Evolutionary conservation across 345 rosid genomes (phyloP), one percentile per base, ranked within the genome.

Genomic region (Nasturtium officinale): DNA sequence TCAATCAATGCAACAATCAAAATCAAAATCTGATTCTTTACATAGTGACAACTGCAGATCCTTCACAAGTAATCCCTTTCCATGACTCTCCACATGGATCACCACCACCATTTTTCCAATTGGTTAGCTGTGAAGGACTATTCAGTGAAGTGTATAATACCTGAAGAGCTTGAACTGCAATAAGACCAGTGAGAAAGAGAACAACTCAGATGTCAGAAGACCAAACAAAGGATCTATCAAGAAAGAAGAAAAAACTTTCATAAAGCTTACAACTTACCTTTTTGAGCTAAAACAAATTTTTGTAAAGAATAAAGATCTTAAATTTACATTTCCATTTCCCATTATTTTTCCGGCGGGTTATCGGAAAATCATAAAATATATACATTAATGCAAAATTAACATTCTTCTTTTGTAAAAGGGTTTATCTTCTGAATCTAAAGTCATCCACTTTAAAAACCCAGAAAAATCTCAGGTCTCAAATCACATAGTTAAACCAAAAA

Each of bases 1-100:
- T 38, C 11, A 53, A 18, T 5, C 66, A 10, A 46, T 64, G 75
- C 57, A 17, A 67, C 32, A 57, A 59, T 56, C 37, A 26, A 30
- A 26, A 26, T n/a, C 1, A 47, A n/a, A 63, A 20, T 47, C 18
- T 35, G 68, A 21, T 59, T 25, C 1, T 83, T 46, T 87, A 96
- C 99, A 92, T 76, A 35, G 98, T 83, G 65, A 92, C 92, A 57
- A 96, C 92, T 54, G 97, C 89, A 3, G 99, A 92, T 55, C 87
- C 96, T 42, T 86, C 85, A 61, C 99, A 96, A 30, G 84, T 80
- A 59, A 96, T 78, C 65, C 99, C 99, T 84, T 82, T 87, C 99
- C 99, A 96, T 60, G 98, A 85, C 79, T 92, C 98, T 63, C 78
- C 80, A 76, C 99, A 96, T n/a, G 98, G 99, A 87, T 95, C 99